phyloP scores from a whole-genome alignment of 768 basidiomycete genomes.

The Suillus sp. region DNA sequence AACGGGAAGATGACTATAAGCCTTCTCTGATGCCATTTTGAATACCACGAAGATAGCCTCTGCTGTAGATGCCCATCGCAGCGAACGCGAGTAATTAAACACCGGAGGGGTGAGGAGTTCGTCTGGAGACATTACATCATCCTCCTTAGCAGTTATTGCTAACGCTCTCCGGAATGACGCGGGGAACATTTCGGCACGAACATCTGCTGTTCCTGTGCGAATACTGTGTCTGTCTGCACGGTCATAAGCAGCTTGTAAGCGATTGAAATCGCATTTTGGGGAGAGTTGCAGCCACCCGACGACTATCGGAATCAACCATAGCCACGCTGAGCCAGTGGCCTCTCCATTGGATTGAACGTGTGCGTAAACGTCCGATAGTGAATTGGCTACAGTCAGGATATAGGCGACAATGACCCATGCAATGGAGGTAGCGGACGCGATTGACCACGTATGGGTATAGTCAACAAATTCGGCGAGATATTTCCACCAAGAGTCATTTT shows the following conservation, averaged over 20 bases:
- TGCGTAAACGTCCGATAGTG: conserved; percentile 13
- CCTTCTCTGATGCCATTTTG: conserved; percentile 4
- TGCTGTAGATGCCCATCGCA: conserved; percentile 9
- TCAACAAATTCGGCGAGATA: conserved; percentile 33
- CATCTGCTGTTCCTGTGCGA: neutral
- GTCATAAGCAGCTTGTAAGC: conserved; percentile 29
- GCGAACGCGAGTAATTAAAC: conserved; percentile 12
- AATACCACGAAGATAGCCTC: conserved; percentile 1
- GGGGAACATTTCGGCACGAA: neutral
- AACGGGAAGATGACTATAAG: neutral
- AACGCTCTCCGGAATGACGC: neutral
- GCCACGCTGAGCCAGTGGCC: conserved; percentile 33
- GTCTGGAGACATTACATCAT: conserved; percentile 18
- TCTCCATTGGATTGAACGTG: conserved; percentile 7
- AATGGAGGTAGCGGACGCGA: conserved; percentile 36
- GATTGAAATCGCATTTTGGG: conserved; percentile 34
- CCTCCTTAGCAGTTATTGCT: neutral
- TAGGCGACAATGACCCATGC: conserved; percentile 38
- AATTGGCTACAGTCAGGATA: conserved; percentile 32
- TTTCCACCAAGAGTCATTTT: conserved; percentile 42
- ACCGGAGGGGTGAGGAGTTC: conserved; percentile 8
- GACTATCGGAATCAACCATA: conserved; percentile 40
- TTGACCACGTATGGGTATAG: conserved; percentile 37
- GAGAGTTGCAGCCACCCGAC: conserved; percentile 40
- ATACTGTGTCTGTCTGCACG: conserved; percentile 30